These are phyloP conservation scores for Lepidium aucheri DNA, from an alignment of 345 rosid species.

Conservation along the genomic window DNA sequence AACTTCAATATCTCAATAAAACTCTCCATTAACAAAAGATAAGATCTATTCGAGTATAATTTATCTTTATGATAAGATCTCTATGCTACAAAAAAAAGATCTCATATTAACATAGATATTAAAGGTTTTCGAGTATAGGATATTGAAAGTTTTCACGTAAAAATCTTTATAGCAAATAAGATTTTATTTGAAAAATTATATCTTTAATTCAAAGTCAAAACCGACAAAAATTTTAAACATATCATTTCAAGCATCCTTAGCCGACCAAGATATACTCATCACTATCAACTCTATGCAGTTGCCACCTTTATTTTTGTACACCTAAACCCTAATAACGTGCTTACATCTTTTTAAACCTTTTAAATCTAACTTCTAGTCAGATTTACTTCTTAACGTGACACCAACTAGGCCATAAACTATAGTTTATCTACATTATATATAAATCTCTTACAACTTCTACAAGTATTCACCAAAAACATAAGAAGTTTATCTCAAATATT, in stretches of 20 bases:
- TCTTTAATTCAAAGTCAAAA: background rate
- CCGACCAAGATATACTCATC: constrained; percentile 14
- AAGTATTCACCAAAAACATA: constrained; percentile 1
- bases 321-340: constrained; percentile 22
- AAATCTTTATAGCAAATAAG: too few relatives aligned
- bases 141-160: too few relatives aligned
- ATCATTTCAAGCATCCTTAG: constrained; percentile 4
- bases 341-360: constrained; percentile 5
- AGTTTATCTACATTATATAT: background rate
- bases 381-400: constrained; percentile 19
- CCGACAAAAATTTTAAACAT: constrained; percentile 7
- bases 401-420: constrained; percentile 18
- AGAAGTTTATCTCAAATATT: background rate
- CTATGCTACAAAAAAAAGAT: too few relatives aligned
- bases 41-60: too few relatives aligned
- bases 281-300: constrained; percentile 4
- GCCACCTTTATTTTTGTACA: background rate
- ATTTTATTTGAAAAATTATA: background rate
- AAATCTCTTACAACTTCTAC: background rate
- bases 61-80: too few relatives aligned
- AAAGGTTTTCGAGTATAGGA: too few relatives aligned
- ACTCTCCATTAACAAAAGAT: too few relatives aligned
- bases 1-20: too few relatives aligned
- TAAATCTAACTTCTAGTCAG: background rate
- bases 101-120: too few relatives aligned